phyloP scores from a whole-genome alignment of 176 grass and related monocot species.

The Aegilops umbellulata region DNA sequence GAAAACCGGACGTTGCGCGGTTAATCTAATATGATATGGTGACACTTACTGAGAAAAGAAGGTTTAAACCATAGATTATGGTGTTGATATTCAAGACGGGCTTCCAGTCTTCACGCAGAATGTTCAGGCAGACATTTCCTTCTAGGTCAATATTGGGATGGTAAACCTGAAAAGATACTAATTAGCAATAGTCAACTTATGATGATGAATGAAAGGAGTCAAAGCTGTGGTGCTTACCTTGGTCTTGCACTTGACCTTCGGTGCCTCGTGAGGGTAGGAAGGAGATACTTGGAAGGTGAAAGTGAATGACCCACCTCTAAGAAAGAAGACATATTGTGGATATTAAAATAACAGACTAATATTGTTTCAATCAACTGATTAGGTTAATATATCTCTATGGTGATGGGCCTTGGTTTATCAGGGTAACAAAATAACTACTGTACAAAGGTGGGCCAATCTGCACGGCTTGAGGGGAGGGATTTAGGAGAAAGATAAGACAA shows the following conservation, averaged over 20 bases:
- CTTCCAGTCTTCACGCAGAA: slow-evolving; percentile 77
- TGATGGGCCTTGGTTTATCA: background rate
- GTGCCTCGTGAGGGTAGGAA: slow-evolving; percentile 89
- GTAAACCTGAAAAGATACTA: slow-evolving; percentile 40
- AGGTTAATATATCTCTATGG: background rate
- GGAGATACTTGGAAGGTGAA: slow-evolving; percentile 79
- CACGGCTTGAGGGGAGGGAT: background rate
- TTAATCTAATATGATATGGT: background rate
- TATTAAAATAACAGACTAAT: background rate
- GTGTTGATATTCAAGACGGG: slow-evolving; percentile 71
- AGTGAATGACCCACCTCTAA: slow-evolving; percentile 51
- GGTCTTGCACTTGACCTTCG: slow-evolving; percentile 94
- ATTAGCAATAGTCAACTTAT: background rate
- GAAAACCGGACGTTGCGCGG: background rate
- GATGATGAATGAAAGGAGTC: background rate
- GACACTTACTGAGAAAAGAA: slow-evolving; percentile 56
- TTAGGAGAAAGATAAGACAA: background rate
- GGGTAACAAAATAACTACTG: background rate
- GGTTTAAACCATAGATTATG: slow-evolving; percentile 63
- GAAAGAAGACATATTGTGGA: background rate
- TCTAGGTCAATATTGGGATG: slow-evolving; percentile 84
- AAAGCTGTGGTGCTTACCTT: slow-evolving; percentile 47
- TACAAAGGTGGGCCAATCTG: background rate
- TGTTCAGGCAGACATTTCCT: slow-evolving; percentile 79
- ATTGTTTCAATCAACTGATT: background rate